Percentiles rank a stretch among this genome's conserved stretches.
phyloP scores from a whole-genome alignment of 1,284 basidiomycete genomes.

The Irpex lacteus region DNA sequence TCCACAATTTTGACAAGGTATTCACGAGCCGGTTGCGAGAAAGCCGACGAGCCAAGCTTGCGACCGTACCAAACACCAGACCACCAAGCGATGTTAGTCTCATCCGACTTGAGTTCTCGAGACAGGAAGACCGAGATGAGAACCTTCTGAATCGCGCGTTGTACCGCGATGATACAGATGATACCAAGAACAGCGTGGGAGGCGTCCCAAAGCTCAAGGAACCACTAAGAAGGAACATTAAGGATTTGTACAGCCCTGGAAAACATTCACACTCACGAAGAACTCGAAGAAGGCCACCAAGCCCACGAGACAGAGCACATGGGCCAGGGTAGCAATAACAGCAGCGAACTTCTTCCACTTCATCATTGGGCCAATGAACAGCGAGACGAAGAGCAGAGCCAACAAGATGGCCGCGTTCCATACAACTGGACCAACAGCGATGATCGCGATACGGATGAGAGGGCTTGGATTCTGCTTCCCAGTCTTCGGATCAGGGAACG shows the following conservation, averaged over 20 bases:
- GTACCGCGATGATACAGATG: conserved; percentile 83
- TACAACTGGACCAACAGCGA: conserved; percentile 91
- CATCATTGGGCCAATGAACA: conserved; percentile 91
- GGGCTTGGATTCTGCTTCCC: conserved; percentile 67
- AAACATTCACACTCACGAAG: conserved; percentile 65
- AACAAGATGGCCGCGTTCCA: conserved; percentile 94
- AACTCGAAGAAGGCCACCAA: conserved; percentile 92
- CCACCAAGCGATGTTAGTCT: conserved; percentile 98
- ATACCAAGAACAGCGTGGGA: conserved; percentile 91
- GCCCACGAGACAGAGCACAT: conserved; percentile 77
- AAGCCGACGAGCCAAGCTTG: conserved; percentile 82
- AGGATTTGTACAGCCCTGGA: neutral
- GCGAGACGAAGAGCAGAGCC: conserved; percentile 84
- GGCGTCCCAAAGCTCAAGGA: conserved; percentile 95
- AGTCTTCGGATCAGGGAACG: conserved; percentile 66
- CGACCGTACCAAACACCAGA: conserved; percentile 98
- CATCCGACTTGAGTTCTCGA: conserved; percentile 95
- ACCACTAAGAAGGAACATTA: conserved; percentile 64
- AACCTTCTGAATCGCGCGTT: conserved; percentile 90
- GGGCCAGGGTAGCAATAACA: conserved; percentile 87
- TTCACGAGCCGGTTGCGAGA: conserved; percentile 93
- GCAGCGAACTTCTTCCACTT: conserved; percentile 88
- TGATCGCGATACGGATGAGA: conserved; percentile 88
- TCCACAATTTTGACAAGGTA: conserved; percentile 97
- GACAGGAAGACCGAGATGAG: conserved; percentile 91